Percentiles rank a stretch among this genome's conserved stretches.
phyloP scores from a whole-genome alignment of 139 green algal genomes.

The Chlorella sorokiniana region DNA sequence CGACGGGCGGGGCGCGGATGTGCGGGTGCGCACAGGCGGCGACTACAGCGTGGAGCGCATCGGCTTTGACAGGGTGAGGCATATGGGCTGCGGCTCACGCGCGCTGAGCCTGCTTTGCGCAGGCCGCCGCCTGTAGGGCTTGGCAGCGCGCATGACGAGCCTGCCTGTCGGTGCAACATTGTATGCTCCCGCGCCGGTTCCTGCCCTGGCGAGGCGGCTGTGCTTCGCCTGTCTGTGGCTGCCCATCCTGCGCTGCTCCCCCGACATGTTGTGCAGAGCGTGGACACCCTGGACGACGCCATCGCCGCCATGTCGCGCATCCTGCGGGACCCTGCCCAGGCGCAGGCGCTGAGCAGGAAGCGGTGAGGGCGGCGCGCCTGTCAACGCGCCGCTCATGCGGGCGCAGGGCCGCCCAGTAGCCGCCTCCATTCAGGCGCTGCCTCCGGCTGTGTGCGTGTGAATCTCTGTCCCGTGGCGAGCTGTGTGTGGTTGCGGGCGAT shows the following conservation, averaged over 20 bases:
- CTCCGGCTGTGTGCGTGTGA: not conserved
- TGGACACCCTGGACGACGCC: constrained; percentile 62
- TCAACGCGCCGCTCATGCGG: not conserved
- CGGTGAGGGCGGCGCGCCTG: not conserved
- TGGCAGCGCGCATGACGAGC: not conserved
- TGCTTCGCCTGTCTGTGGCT: not conserved
- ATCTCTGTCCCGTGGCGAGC: too few species aligned
- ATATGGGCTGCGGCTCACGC: not conserved
- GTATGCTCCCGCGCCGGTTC: not conserved
- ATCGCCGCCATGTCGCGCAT: constrained; percentile 39
- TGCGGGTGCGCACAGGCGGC: constrained; percentile 74
- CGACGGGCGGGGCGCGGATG: constrained; percentile 85
- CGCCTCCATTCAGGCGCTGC: not conserved
- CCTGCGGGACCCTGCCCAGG: not conserved
- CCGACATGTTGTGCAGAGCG: constrained; percentile 49
- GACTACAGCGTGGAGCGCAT: constrained; percentile 88
- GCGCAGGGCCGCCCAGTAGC: not conserved
- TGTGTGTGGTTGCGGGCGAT: too few species aligned
- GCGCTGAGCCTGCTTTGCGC: not conserved
- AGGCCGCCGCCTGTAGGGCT: too few species aligned
- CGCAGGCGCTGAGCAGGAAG: constrained; percentile 30
- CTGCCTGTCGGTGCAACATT: not conserved
- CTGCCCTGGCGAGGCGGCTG: not conserved
- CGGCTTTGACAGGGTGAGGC: constrained; percentile 59
- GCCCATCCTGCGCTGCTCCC: not conserved